These are phyloP conservation scores for Lasiosphaeriaceae sp. DNA, from an alignment of 495 filamentous ascomycete genomes.

Conservation along the genomic window DNA sequence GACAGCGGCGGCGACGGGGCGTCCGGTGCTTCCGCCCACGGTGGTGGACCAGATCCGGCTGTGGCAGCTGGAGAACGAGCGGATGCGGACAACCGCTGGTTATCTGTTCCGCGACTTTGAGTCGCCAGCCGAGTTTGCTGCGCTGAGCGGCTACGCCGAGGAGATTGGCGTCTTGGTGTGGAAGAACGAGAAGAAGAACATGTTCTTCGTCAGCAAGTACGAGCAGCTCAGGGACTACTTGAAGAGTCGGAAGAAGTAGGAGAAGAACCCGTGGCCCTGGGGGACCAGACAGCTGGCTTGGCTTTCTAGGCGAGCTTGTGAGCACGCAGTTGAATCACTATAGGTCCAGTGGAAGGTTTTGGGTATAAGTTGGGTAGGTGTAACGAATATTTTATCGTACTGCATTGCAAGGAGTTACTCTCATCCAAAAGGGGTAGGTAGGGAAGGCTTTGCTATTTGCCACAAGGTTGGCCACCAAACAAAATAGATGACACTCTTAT, in stretches of 20 bases:
- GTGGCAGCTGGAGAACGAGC: conserved; percentile 95
- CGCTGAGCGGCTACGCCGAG: conserved; percentile 72
- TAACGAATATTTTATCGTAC: no score
- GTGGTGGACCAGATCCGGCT: conserved; percentile 96
- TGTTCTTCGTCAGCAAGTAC: conserved; percentile 83
- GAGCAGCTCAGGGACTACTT: conserved; percentile 82
- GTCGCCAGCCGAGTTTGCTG: conserved; percentile 69
- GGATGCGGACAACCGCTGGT: conserved; percentile 75
- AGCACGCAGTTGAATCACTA: no score
- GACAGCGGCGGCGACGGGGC: conserved; percentile 47
- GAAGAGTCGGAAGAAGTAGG: conserved; percentile 53
- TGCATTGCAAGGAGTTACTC: no score
- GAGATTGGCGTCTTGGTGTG: conserved; percentile 90
- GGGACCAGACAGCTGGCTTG: no score
- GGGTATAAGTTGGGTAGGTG: no score
- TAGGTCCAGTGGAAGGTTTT: no score
- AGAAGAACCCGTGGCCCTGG: no score
- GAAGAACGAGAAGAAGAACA: conserved; percentile 70
- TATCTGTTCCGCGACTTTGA: conserved; percentile 90
- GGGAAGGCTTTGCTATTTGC: no score
- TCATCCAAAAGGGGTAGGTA: no score
- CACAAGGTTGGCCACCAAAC: no score
- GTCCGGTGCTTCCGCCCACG: conserved; percentile 80
- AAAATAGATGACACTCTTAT: no score
- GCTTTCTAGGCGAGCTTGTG: no score